Conservation (phyloP, 805 yeast genomes). For the Saitoella complicata region DNA sequence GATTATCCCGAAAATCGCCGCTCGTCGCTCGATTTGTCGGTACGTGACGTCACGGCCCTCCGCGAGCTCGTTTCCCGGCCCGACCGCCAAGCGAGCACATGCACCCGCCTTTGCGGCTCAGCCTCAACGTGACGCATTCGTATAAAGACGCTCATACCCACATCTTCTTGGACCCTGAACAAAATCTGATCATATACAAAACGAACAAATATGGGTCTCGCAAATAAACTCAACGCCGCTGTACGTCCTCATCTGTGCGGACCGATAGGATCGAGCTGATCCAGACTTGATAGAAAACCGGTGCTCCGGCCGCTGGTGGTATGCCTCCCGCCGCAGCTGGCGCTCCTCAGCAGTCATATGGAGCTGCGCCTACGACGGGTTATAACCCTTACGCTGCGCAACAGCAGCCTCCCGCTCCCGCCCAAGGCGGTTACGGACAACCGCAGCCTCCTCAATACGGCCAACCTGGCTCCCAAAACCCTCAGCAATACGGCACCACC, state of each 20-base stretch:
- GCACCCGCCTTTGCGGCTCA: no score
- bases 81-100: no score
- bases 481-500: not conserved
- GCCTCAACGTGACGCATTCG: no score
- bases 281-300: not conserved
- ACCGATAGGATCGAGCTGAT: conserved; percentile 5
- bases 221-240: conserved; percentile 17
- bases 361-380: conserved; percentile 1
- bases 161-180: no score
- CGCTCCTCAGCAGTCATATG: conserved; percentile 1
- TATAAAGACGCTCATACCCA: no score
- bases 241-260: conserved; percentile 7
- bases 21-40: no score
- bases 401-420: conserved; percentile 4
- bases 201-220: conserved; percentile 15
- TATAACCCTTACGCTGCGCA: conserved; percentile 1
- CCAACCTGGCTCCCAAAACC: conserved; percentile 5
- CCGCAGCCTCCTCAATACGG: conserved; percentile 1
- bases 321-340: not conserved
- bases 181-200: no score
- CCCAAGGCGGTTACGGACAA: conserved; percentile 7
- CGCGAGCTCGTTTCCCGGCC: no score
- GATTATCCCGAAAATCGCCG: no score
- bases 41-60: no score
- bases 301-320: not conserved